Conservation (phyloP, 805 yeast species). For the Blastobotrys peoriensis region DNA sequence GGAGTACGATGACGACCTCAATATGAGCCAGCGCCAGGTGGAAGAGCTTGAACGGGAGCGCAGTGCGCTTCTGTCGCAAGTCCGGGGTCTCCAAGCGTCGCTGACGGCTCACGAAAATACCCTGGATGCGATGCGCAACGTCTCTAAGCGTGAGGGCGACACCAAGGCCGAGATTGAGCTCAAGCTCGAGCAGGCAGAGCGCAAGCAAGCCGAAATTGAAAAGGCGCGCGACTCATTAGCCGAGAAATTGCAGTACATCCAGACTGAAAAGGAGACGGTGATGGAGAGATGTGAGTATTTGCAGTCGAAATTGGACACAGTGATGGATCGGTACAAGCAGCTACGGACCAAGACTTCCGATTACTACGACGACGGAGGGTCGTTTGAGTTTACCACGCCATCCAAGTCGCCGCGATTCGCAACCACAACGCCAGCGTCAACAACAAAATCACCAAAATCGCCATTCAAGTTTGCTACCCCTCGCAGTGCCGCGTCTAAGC, state of each 20-base stretch:
- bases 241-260: conserved; percentile 3
- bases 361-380: too few species aligned
- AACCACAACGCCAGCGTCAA: not conserved
- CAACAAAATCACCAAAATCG: too few species aligned
- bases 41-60: conserved; percentile 7
- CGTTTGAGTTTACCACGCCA: not conserved
- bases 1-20: conserved; percentile 16
- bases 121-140: conserved; percentile 8
- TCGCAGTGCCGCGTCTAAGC: not conserved
- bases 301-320: not conserved
- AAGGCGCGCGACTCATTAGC: not conserved
- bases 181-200: conserved; percentile 5
- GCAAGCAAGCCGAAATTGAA: not conserved
- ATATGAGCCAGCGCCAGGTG: conserved; percentile 11
- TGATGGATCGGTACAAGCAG: conserved; percentile 1
- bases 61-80: conserved; percentile 6
- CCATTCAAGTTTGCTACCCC: not conserved
- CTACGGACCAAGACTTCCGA: not conserved
- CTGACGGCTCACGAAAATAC: conserved; percentile 7
- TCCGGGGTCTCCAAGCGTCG: conserved; percentile 6
- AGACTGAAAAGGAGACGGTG: conserved; percentile 5
- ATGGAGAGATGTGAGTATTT: conserved; percentile 3
- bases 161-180: conserved; percentile 2
- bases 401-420: not conserved
- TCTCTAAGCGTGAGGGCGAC: conserved; percentile 5